phyloP scores from a whole-genome alignment of 78 protist species.

The Dictyostelium firmibasis region DNA sequence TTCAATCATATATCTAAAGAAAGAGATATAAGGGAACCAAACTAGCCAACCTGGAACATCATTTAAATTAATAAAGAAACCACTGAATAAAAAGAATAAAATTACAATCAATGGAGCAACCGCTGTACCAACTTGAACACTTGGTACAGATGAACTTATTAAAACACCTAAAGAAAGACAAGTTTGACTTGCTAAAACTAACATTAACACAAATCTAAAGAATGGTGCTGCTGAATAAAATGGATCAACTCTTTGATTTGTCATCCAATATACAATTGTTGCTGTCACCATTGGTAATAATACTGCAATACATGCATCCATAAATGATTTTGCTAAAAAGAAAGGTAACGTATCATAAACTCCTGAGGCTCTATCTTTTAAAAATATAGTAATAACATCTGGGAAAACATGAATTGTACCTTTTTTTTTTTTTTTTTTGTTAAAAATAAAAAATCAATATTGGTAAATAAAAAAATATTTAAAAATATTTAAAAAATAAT shows the following conservation, averaged over 20 bases:
- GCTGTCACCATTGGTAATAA: constrained; percentile 22
- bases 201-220: constrained; percentile 17
- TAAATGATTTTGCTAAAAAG: constrained; percentile 72
- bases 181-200: constrained; percentile 17
- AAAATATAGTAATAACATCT: constrained; percentile 26
- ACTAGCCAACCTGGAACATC: constrained; percentile 71
- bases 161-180: constrained; percentile 24
- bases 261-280: constrained; percentile 69
- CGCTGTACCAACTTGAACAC: constrained; percentile 42
- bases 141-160: constrained; percentile 38
- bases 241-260: constrained; percentile 59
- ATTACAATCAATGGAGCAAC: constrained; percentile 53
- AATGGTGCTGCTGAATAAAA: constrained; percentile 58
- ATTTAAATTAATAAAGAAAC: constrained; percentile 66
- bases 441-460: not conserved
- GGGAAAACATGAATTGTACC: constrained; percentile 14
- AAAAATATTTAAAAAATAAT: not conserved
- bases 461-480: not conserved
- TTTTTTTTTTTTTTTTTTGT: not conserved
- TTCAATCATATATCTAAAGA: constrained; percentile 48
- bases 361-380: constrained; percentile 66
- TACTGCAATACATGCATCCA: constrained; percentile 19
- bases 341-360: constrained; percentile 65
- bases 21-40: constrained; percentile 28
- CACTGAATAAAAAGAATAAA: constrained; percentile 73